A percentile compares a stretch with the other conserved stretches of the same genome.
Evolutionary conservation across 1,139 yeast genomes (phyloP).

Genomic region (Chernovozyma sophiae-reginae): DNA sequence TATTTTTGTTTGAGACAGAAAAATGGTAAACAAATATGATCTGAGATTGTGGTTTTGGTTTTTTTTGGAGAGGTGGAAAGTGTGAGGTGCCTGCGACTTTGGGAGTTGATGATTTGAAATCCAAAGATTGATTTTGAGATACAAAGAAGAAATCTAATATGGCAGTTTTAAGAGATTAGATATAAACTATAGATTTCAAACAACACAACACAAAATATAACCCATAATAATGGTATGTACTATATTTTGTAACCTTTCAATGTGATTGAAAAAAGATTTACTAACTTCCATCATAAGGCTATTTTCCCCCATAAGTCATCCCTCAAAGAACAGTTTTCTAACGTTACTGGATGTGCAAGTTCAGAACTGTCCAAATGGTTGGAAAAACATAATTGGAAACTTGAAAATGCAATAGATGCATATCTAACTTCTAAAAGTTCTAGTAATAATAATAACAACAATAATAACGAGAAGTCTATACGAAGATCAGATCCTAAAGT

Average conservation of each 20-base stretch:
- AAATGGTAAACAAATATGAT: no score
- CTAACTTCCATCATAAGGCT: no score
- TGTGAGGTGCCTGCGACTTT: no score
- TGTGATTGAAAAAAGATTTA: no score
- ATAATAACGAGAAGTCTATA: background rate
- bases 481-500: slow-evolving; percentile 16
- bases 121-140: no score
- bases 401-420: slow-evolving; percentile 28
- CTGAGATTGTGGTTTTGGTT: no score
- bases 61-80: no score
- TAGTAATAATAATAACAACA: slow-evolving; percentile 8
- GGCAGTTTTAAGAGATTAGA: no score
- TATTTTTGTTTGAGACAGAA: no score
- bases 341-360: slow-evolving; percentile 26
- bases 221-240: background rate
- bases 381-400: slow-evolving; percentile 21
- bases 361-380: slow-evolving; percentile 26
- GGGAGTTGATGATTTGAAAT: no score
- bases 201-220: background rate
- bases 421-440: slow-evolving; percentile 16
- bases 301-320: slow-evolving; percentile 6
- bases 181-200: background rate
- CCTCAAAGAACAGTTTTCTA: slow-evolving; percentile 23
- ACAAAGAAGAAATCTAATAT: no score
- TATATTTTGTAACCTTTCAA: no score